These are phyloP conservation scores for Adenanthera pavonina DNA, from an alignment of 306 rosid species.

Conservation along the genomic window DNA sequence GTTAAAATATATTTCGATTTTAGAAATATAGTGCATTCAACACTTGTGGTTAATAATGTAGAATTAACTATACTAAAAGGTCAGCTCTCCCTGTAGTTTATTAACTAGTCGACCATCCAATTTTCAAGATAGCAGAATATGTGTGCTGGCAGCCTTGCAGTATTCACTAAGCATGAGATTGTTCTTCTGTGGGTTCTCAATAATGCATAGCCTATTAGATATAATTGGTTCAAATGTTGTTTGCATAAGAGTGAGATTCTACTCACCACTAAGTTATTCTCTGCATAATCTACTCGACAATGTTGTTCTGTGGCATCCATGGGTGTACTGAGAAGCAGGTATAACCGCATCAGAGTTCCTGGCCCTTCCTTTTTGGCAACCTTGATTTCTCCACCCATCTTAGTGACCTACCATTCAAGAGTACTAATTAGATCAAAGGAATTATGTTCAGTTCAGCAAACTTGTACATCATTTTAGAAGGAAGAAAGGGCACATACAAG, in stretches of 20 bases:
- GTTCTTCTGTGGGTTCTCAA: constrained; percentile 10
- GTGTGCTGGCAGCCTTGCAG: neutral
- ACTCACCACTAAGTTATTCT: constrained; percentile 74
- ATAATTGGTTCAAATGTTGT: constrained; percentile 13
- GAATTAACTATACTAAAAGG: neutral
- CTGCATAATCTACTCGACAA: constrained; percentile 64
- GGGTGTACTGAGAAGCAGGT: constrained; percentile 76
- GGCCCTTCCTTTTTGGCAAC: constrained; percentile 81
- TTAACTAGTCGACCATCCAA: neutral
- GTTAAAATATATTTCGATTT: neutral
- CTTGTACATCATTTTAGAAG: constrained; percentile 13
- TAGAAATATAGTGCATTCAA: neutral
- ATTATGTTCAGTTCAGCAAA: constrained; percentile 8
- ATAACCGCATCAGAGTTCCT: constrained; percentile 86
- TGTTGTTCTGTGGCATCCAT: constrained; percentile 70
- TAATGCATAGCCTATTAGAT: neutral
- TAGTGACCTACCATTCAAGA: constrained; percentile 68
- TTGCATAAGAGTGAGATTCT: constrained; percentile 29
- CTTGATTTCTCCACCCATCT: constrained; percentile 99
- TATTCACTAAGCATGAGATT: neutral
- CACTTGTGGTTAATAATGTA: neutral
- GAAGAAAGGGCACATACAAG: constrained; percentile 10
- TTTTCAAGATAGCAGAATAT: neutral
- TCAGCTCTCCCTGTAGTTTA: neutral
- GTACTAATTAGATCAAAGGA: constrained; percentile 27